Evolutionary conservation across 129 eudicot species (phyloP), one percentile per base, ranked within the genome.

Genomic region (Dittrichia graveolens): DNA sequence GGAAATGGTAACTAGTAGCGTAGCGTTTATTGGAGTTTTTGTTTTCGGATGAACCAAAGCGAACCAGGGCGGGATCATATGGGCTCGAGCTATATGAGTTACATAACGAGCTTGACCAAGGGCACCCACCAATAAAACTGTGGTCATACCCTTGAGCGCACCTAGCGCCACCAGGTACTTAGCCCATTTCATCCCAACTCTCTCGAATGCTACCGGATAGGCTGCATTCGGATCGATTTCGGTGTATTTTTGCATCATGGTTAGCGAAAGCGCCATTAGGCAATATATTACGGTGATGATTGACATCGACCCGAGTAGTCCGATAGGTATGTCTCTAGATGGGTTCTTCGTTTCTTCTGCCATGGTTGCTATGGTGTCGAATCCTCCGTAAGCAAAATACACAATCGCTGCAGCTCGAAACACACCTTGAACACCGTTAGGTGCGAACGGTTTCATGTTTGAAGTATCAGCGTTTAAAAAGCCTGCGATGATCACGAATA

Each of bases 281-380:
- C 94, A 87, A 24, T 87, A 87, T 49, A 84, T 82, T 48, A 87
- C 58, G 0, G 89, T 87, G 52, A 87, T 77, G 2, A 87, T 77
- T 7, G 94, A 82, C 94, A 87, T 87, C 14, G 94, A 87, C 57
- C 94, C 94, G 0, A 87, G 85, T 56, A 87, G 73, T 11, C 94
- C 94, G 13, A 87, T 3, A n/a, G 94, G 94, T 77, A 87, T 87
- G 53, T 87, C 94, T 67, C 78, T 74, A 10, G 89, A 82, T 5
- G 94, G 94, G 76, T 87, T 84, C 14, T 58, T 84, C 3, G 94
- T 87, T 75, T 87, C 94, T 59, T 87, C 94, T 5, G 89, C 94
- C 94, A 87, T 84, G 1, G 94, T 87, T 11, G 89, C 94, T 3
- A 87, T 87, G 11, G 78, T 41, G 71, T 87, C 94, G n/a, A 87